Evolutionary conservation across 2,329 filamentous ascomycete genomes (phyloP).

Genomic region (Beauveria medogensis): DNA sequence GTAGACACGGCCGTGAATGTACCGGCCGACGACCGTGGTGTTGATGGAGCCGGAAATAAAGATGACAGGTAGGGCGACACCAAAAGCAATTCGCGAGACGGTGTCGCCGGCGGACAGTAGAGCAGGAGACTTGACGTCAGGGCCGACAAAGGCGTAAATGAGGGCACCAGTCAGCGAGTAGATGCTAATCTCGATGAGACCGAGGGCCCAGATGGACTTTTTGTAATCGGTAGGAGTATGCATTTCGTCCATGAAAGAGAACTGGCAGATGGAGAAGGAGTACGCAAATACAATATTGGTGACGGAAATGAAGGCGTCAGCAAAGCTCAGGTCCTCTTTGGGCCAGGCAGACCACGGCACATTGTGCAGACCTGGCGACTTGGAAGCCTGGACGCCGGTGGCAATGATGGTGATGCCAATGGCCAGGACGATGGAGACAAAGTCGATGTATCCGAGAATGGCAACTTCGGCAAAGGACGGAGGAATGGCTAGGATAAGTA

Average conservation of each 20-base stretch:
- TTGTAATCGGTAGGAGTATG: constrained; percentile 38
- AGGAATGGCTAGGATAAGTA: constrained; percentile 37
- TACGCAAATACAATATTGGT: constrained; percentile 67
- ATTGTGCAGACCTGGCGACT: constrained; percentile 22
- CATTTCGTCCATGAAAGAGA: constrained; percentile 47
- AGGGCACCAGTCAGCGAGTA: constrained; percentile 60
- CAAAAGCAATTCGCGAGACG: constrained; percentile 60
- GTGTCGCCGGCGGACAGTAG: constrained; percentile 53
- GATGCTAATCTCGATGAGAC: constrained; percentile 52
- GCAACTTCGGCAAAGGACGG: constrained; percentile 42
- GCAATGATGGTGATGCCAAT: constrained; percentile 60
- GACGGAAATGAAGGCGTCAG: constrained; percentile 51
- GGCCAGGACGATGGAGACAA: constrained; percentile 54
- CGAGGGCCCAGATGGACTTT: constrained; percentile 53
- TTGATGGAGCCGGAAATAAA: constrained; percentile 68
- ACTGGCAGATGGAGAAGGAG: constrained; percentile 45
- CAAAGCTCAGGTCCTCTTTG: constrained; percentile 37
- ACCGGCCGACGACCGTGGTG: constrained; percentile 38
- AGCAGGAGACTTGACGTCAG: constrained; percentile 55
- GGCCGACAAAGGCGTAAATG: constrained; percentile 62
- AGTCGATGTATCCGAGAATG: constrained; percentile 45
- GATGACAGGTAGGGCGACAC: constrained; percentile 63
- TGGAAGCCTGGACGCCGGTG: constrained; percentile 40
- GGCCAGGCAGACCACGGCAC: constrained; percentile 39
- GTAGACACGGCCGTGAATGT: constrained; percentile 38